Evolutionary conservation across 371 early-diverging fungal species (phyloP).

Genomic region (Homolaphlyctis polyrhiza): DNA sequence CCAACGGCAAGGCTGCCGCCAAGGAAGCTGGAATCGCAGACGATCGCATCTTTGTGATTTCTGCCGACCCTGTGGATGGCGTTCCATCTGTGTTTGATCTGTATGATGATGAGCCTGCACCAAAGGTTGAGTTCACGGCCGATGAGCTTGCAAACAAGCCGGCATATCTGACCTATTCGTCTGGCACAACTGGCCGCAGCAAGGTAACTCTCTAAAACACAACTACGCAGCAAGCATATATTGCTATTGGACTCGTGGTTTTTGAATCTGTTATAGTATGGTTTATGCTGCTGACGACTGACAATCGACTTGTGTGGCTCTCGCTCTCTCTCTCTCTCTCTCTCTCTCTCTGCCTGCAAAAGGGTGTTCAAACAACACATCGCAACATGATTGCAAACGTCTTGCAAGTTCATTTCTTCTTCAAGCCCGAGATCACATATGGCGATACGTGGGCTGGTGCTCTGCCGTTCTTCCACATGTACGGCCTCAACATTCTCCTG

Average conservation of each 20-base stretch:
- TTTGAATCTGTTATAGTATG: not conserved
- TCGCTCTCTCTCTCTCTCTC: not conserved
- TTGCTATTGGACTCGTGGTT: too few species aligned
- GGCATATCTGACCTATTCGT: conserved; percentile 82
- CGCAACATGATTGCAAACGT: conserved; percentile 69
- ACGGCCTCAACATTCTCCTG: conserved; percentile 24
- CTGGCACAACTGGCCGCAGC: conserved; percentile 76
- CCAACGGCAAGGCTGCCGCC: conserved; percentile 56
- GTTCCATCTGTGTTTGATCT: conserved; percentile 14
- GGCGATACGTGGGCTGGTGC: conserved; percentile 46
- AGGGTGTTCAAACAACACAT: conserved; percentile 82
- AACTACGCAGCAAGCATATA: conserved; percentile 27
- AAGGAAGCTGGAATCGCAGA: conserved; percentile 46
- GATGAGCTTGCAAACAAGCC: conserved; percentile 39
- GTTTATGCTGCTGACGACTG: not conserved
- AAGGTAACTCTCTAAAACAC: conserved; percentile 49
- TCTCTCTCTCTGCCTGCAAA: not conserved
- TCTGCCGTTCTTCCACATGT: conserved; percentile 79
- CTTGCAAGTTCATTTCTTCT: conserved; percentile 40
- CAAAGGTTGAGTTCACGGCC: conserved; percentile 23
- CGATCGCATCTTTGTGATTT: conserved; percentile 52
- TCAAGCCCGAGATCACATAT: not conserved
- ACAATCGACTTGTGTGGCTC: not conserved
- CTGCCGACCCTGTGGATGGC: conserved; percentile 25
- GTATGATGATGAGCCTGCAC: conserved; percentile 14